Base-by-base conservation (phyloP, 495 filamentous ascomycete genomes). In the Daldinia caldariorum region DNA sequence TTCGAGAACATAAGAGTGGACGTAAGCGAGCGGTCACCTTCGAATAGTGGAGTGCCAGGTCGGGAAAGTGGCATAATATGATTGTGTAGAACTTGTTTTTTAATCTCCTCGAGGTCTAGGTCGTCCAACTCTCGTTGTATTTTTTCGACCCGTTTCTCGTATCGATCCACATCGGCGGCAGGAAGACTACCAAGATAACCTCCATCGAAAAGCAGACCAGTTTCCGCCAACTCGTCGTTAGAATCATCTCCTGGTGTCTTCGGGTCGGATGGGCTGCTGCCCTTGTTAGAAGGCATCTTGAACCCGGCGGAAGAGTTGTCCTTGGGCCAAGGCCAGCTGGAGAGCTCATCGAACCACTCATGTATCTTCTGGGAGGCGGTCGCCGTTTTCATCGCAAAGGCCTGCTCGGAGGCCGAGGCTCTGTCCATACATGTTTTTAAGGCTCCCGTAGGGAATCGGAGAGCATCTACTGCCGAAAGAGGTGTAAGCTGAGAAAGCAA, bases 71-170 rank as follows among this genome's bases (percentile, higher is more conserved):
- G 87, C 82, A 76, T 76, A 76, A 89, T 86, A 81, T 95, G 90
- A 63, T 89, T 91, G 82, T 90, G 89, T 61, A 97, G 82, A 68
- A 98, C 92, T 77, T 94, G 92, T 53, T 84, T 86, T 81, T 97
- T 97, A 72, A 98, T 88, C 71, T 96, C 94, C 67, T 97, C 94
- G 50, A 99, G 84, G 58, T 93, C 88, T 51, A 99, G 81, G 45
- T 86, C 85, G 20, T 94, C 92, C 83, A 97, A 87, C 55, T 88
- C 90, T 54, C 89, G 86, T 20, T 82, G 82, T 67, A 99, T 97
- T 58, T 90, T 87, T 38, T 94, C 90, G 26, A 97, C 84, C 31
- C 94, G 86, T 39, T 78, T 80, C 74, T 94, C 91, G 75, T 95
- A 93, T 56, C 80, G 74, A 32, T 85, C 77, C 0, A 94, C 89